These are phyloP conservation scores for Puccinia novopanici DNA, from an alignment of 1,284 basidiomycete species.

Conservation along the genomic window DNA sequence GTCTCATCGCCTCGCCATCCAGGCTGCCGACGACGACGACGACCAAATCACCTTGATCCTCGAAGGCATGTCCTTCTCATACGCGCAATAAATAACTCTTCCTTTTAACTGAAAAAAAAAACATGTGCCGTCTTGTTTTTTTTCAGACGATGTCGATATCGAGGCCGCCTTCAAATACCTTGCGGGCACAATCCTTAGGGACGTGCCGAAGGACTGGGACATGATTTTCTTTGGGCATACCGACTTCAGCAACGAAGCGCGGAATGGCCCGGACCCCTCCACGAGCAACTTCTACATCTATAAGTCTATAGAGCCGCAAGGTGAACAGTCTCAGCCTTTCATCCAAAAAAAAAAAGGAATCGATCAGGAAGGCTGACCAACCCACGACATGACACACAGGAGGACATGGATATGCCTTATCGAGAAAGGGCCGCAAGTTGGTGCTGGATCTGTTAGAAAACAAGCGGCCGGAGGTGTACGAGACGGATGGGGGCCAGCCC, in stretches of 20 bases:
- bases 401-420: slow-evolving; percentile 49
- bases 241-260: slow-evolving; percentile 46
- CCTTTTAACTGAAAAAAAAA: not conserved
- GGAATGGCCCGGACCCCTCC: slow-evolving; percentile 6
- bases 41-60: slow-evolving; percentile 44
- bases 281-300: slow-evolving; percentile 47
- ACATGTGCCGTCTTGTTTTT: not conserved
- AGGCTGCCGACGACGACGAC: slow-evolving; percentile 39
- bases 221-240: slow-evolving; percentile 50
- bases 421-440: slow-evolving; percentile 38
- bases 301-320: slow-evolving; percentile 48
- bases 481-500: slow-evolving; percentile 41
- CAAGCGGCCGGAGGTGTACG: slow-evolving; percentile 34
- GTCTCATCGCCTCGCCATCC: slow-evolving; percentile 36
- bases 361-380: not conserved
- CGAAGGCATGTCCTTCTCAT: slow-evolving; percentile 28
- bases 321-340: not conserved
- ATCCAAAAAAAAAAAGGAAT: too few relatives aligned
- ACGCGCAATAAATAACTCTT: not conserved
- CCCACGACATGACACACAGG: not conserved
- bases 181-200: slow-evolving; percentile 42
- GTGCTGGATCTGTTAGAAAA: slow-evolving; percentile 37
- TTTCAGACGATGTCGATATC: slow-evolving; percentile 48
- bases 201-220: slow-evolving; percentile 44
- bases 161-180: slow-evolving; percentile 47